Conservation (phyloP, 1,139 yeast genomes). For the Wickerhamomyces sp. region DNA sequence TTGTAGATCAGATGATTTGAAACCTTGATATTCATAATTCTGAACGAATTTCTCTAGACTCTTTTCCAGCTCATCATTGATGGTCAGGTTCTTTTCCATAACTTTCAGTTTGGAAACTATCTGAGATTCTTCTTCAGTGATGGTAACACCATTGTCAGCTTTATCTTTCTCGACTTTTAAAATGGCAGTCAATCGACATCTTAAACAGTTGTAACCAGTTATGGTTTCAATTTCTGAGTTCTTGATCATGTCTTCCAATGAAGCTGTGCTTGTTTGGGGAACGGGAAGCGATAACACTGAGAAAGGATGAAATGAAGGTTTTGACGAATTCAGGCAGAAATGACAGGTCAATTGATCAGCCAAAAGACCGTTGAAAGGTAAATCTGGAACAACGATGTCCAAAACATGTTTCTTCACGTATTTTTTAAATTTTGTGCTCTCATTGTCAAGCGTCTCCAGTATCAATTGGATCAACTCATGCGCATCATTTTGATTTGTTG, state of each 20-base stretch:
- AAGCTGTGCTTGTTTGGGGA: constrained; percentile 51
- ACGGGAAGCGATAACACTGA: constrained; percentile 69
- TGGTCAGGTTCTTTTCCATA: constrained; percentile 36
- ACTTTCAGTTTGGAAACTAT: constrained; percentile 27
- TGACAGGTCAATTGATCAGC: constrained; percentile 67
- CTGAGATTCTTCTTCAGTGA: constrained; percentile 18
- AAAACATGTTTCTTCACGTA: constrained; percentile 25
- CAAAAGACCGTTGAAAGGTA: constrained; percentile 70
- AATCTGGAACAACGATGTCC: constrained; percentile 38
- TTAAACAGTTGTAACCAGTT: constrained; percentile 73
- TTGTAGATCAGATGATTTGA: constrained; percentile 42
- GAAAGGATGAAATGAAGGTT: constrained; percentile 56
- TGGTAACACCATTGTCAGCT: constrained; percentile 15
- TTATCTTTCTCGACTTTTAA: constrained; percentile 28
- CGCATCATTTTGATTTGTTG: constrained; percentile 88
- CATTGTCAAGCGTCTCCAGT: constrained; percentile 72
- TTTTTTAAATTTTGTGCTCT: constrained; percentile 42
- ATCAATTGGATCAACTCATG: constrained; percentile 83
- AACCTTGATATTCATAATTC: constrained; percentile 38
- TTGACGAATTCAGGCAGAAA: constrained; percentile 59
- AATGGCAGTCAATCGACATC: constrained; percentile 55
- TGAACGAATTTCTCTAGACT: constrained; percentile 41
- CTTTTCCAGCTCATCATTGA: constrained; percentile 56
- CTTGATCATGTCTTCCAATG: constrained; percentile 49
- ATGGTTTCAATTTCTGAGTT: constrained; percentile 66